phyloP scores from a whole-genome alignment of 176 grass and related monocot genomes.

The Bolboschoenus planiculmis region DNA sequence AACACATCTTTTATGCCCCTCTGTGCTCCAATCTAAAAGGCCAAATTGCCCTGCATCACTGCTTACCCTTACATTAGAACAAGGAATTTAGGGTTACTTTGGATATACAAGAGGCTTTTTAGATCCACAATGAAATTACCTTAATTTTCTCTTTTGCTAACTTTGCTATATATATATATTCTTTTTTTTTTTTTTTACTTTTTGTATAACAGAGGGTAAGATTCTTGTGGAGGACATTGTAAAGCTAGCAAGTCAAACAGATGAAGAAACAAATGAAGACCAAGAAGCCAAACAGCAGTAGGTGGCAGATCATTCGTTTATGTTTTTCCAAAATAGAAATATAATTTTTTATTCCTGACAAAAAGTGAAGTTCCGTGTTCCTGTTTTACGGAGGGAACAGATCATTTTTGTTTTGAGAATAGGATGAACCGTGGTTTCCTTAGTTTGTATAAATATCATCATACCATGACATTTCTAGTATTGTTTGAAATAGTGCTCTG shows the following conservation, averaged over 20 bases:
- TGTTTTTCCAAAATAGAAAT: background rate
- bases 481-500: conserved; percentile 8
- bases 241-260: conserved; percentile 42
- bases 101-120: background rate
- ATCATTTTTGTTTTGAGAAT: conserved; percentile 5
- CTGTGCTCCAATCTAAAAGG: background rate
- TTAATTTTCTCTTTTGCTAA: background rate
- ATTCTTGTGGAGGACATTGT: conserved; percentile 98
- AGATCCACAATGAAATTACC: background rate
- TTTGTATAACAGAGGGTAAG: conserved; percentile 62
- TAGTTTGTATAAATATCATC: conserved; percentile 6
- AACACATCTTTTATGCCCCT: background rate
- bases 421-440: background rate
- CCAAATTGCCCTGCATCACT: background rate
- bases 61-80: background rate
- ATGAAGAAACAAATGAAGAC: conserved; percentile 31
- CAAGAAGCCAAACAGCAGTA: conserved; percentile 8
- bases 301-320: background rate
- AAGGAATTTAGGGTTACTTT: background rate
- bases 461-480: background rate
- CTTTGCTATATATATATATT: background rate
- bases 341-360: background rate
- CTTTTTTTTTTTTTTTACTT: background rate
- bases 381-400: background rate
- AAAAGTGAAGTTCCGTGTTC: background rate